Base-by-base conservation (phyloP, 1,284 basidiomycete genomes). In the Dichomitus squalens region DNA sequence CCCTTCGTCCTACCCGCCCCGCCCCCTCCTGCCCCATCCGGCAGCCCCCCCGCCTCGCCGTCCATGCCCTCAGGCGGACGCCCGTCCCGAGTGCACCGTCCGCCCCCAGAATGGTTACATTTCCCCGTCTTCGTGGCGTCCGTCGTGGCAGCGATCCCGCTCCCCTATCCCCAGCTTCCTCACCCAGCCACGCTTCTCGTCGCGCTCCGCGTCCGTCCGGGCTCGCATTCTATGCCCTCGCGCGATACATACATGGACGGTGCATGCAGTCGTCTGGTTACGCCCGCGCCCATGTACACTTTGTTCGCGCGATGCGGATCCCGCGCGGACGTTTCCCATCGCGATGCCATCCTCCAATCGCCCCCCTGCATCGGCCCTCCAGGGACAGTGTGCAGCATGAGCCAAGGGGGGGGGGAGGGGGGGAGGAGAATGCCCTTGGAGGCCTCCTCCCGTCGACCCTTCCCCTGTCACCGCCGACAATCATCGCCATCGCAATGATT, bases 91-190 rank as follows among this genome's bases (percentile, higher is more conserved):
- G 48, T 39, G 44, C n/a, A 56, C 40, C 44, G 31, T 55, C 35
- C 8, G 8, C 18, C 25, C 36, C 54, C 5, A 3, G 25, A 21
- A 51, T 38, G 52, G 58, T 5, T 35, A 59, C 20, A 56, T 56
- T 47, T 31, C 7, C 41, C 16, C 39, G 44, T 52, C 53, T 53
- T 54, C 50, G 57, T 58, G 53, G 50, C 53, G 49, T 41, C 38
- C 46, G n/a, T 23, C 29, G 39, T 31, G 18, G 46, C n/a, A 31
- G 21, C 25, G 14, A 27, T 14, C 9, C 29, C 25, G n/a, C n/a
- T n/a, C n/a, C n/a, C n/a, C n/a, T n/a, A n/a, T n/a, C n/a, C n/a
- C n/a, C n/a, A n/a, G n/a, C n/a, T n/a, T n/a, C n/a, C n/a, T 21
- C 14, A 44, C 25, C 29, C 41, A 6, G 25, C 25, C 25, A 3